A percentile compares a stretch with the other conserved stretches of the same genome.
These are phyloP conservation scores for Angomonas desouzai DNA, from an alignment of 208 protist genomes.

Conservation along the genomic window DNA sequence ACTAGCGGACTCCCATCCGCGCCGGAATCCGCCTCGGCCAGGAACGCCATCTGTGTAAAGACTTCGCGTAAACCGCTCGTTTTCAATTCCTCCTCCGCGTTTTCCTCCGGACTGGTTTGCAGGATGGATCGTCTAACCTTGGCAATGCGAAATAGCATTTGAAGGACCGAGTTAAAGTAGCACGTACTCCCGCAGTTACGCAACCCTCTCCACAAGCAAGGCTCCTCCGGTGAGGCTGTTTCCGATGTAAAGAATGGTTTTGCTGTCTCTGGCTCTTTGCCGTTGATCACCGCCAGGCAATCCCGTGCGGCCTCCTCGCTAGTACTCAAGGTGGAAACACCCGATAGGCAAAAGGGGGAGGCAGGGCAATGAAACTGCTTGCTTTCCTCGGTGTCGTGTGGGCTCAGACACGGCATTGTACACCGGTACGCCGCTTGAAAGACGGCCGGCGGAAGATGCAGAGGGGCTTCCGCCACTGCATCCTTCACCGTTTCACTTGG, in stretches of 20 bases:
- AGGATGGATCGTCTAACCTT: slow-evolving; percentile 57
- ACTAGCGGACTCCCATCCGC: slow-evolving; percentile 52
- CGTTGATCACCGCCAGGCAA: slow-evolving; percentile 28
- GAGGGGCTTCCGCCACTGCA: no score
- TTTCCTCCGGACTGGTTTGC: not conserved
- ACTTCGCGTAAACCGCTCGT: slow-evolving; percentile 59
- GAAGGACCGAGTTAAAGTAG: slow-evolving; percentile 84
- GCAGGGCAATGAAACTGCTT: slow-evolving; percentile 41
- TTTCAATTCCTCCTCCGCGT: slow-evolving; percentile 8
- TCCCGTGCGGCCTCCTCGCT: slow-evolving; percentile 28
- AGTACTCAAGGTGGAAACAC: slow-evolving; percentile 31
- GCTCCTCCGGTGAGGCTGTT: not conserved
- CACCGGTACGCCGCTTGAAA: slow-evolving; percentile 44
- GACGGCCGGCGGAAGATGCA: slow-evolving; percentile 16
- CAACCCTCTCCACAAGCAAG: slow-evolving; percentile 66
- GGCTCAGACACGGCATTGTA: slow-evolving; percentile 29
- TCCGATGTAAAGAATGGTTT: not conserved
- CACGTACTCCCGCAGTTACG: slow-evolving; percentile 86
- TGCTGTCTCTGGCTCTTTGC: slow-evolving; percentile 8
- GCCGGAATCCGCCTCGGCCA: slow-evolving; percentile 30
- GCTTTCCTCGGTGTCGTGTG: slow-evolving; percentile 19
- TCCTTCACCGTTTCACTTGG: not conserved
- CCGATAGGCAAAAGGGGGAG: slow-evolving; percentile 50
- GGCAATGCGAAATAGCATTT: slow-evolving; percentile 71
- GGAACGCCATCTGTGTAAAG: slow-evolving; percentile 77